phyloP scores from a whole-genome alignment of 257 asterid genomes.

The Ballota nigra region DNA sequence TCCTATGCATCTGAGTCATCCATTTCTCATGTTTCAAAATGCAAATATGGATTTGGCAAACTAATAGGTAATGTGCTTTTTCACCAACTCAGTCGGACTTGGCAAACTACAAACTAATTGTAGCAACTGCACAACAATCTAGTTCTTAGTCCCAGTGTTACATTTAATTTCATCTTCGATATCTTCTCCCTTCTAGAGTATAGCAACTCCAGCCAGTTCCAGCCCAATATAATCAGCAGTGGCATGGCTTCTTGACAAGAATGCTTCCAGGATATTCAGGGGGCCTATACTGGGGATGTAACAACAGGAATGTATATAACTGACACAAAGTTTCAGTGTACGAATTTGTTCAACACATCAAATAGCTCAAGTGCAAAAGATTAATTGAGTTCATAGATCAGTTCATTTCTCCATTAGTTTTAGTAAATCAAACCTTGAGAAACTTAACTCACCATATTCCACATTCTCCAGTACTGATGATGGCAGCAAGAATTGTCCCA shows the following conservation, averaged over 20 bases:
- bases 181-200: not conserved
- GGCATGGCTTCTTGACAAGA: not conserved
- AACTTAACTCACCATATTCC: slow-evolving; percentile 85
- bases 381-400: slow-evolving; percentile 8
- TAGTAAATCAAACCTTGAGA: slow-evolving; percentile 9
- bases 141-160: no score
- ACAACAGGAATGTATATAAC: not conserved
- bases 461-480: slow-evolving; percentile 97
- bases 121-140: no score
- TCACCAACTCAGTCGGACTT: no score
- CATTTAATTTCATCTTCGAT: not conserved
- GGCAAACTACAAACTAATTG: no score
- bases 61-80: no score
- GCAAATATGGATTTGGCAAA: not conserved
- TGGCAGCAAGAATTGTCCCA: slow-evolving; percentile 34
- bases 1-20: not conserved
- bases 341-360: slow-evolving; percentile 12
- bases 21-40: not conserved
- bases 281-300: not conserved
- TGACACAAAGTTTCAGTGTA: not conserved
- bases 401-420: slow-evolving; percentile 1
- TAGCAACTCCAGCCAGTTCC: not conserved
- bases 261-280: not conserved
- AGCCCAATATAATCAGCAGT: not conserved
- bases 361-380: slow-evolving; percentile 16